A percentile compares a stretch with the other conserved stretches of the same genome.
Conservation (phyloP, 208 protist genomes). For the Leishmania braziliensis region DNA sequence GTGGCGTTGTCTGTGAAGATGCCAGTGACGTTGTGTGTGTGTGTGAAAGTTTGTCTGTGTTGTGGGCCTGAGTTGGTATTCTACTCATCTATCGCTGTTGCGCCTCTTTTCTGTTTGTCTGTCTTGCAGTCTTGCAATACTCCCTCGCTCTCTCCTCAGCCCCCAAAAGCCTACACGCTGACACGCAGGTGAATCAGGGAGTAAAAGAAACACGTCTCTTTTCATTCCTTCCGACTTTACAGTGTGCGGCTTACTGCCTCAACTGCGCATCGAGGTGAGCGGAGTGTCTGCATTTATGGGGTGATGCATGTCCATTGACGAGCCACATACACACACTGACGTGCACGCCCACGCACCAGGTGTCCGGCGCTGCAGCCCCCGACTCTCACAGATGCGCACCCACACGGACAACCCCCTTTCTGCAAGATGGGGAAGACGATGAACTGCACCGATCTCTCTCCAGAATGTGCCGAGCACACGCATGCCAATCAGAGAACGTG, state of each 20-base stretch:
- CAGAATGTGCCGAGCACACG: not conserved
- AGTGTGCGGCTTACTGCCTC: not conserved
- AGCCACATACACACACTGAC: not conserved
- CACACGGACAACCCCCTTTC: not conserved
- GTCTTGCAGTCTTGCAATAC: not conserved
- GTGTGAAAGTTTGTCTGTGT: not conserved
- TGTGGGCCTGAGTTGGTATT: conserved; percentile 2
- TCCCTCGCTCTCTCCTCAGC: not conserved
- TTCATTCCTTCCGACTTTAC: not conserved
- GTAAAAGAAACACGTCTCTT: not conserved
- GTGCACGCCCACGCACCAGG: not conserved
- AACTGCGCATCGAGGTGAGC: not conserved
- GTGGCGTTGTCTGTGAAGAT: not conserved
- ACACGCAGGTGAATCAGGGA: not conserved
- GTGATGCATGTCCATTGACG: not conserved
- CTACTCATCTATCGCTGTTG: conserved; percentile 7
- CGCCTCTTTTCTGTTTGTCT: conserved; percentile 14
- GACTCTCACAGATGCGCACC: not conserved
- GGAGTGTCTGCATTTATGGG: not conserved
- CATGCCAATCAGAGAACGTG: not conserved
- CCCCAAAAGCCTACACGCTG: not conserved
- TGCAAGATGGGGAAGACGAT: not conserved
- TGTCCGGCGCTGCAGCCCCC: not conserved
- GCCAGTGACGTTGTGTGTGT: not conserved
- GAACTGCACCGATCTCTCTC: not conserved